Evolutionary conservation across 2,329 filamentous ascomycete genomes (phyloP).

Genomic region (Sphaerulina vaccinii): DNA sequence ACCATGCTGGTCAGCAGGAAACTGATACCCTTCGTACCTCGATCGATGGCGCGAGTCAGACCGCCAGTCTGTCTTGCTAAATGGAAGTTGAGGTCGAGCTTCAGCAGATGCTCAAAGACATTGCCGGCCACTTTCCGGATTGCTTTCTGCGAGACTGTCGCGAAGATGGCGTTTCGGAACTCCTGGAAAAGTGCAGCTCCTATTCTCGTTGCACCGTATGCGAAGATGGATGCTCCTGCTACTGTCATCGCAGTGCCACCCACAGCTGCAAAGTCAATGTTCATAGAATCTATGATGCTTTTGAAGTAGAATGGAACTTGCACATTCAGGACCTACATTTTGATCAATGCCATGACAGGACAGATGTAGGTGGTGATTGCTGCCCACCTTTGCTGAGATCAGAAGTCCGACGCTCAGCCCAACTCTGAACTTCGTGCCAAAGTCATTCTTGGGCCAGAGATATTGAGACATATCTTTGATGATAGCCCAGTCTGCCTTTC

Average conservation of each 20-base stretch:
- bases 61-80: conserved; percentile 92
- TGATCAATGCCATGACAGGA: conserved; percentile 36
- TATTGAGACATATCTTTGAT: conserved; percentile 97
- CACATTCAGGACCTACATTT: conserved; percentile 72
- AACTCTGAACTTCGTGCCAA: conserved; percentile 80
- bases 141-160: conserved; percentile 93
- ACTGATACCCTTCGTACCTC: conserved; percentile 97
- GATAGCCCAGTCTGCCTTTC: conserved; percentile 96
- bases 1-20: conserved; percentile 98
- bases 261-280: conserved; percentile 80
- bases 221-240: conserved; percentile 88
- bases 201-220: conserved; percentile 80
- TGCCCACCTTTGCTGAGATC: conserved; percentile 74
- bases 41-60: conserved; percentile 87
- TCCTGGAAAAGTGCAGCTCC: conserved; percentile 90
- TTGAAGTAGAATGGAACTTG: conserved; percentile 99
- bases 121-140: conserved; percentile 88
- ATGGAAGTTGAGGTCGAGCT: conserved; percentile 90
- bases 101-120: conserved; percentile 86
- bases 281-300: conserved; percentile 95
- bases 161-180: conserved; percentile 92
- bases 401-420: conserved; percentile 79
- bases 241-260: conserved; percentile 89
- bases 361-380: conserved; percentile 11
- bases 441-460: conserved; percentile 86